phyloP scores from a whole-genome alignment of 495 filamentous ascomycete species.

The Aspergillus steynii region DNA sequence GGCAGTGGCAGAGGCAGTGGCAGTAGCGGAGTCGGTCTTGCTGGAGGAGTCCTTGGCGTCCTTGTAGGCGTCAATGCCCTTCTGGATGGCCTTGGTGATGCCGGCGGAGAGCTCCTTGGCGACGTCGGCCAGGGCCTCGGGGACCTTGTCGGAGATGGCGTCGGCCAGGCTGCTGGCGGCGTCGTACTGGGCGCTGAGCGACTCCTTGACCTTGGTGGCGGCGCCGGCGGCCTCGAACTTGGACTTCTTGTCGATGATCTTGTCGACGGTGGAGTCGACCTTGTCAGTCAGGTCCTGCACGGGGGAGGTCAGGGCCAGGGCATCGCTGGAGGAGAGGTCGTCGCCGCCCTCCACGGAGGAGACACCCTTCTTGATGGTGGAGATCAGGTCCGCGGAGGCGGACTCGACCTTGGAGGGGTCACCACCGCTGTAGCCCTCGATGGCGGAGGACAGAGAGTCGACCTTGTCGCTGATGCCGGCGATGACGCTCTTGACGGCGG shows the following conservation, averaged over 20 bases:
- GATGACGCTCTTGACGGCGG: constrained; percentile 32
- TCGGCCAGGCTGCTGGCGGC: constrained; percentile 35
- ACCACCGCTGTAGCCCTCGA: constrained; percentile 35
- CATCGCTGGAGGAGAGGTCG: constrained; percentile 30
- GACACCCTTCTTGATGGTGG: constrained; percentile 33
- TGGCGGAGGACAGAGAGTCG: constrained; percentile 33
- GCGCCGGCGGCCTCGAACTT: constrained; percentile 33
- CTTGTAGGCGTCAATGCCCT: constrained; percentile 28
- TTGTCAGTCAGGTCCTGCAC: constrained; percentile 34
- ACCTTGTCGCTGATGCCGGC: constrained; percentile 31
- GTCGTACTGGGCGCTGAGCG: constrained; percentile 29
- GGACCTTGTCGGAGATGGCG: constrained; percentile 36
- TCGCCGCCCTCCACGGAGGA: constrained; percentile 22
- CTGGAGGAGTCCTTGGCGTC: constrained; percentile 14
- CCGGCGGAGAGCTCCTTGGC: constrained; percentile 30
- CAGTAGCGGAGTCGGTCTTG: constrained; percentile 15
- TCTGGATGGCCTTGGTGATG: constrained; percentile 36
- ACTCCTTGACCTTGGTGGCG: constrained; percentile 26
- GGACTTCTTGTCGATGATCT: constrained; percentile 36
- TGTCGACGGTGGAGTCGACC: constrained; percentile 28
- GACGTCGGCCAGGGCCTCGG: constrained; percentile 22
- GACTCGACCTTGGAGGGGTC: constrained; percentile 31
- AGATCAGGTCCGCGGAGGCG: constrained; percentile 33
- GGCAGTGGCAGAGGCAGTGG: constrained; percentile 12
- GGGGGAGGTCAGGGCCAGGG: constrained; percentile 30